Base-by-base conservation (phyloP, 2,329 filamentous ascomycete species). In the Colletotrichum tofieldiae region DNA sequence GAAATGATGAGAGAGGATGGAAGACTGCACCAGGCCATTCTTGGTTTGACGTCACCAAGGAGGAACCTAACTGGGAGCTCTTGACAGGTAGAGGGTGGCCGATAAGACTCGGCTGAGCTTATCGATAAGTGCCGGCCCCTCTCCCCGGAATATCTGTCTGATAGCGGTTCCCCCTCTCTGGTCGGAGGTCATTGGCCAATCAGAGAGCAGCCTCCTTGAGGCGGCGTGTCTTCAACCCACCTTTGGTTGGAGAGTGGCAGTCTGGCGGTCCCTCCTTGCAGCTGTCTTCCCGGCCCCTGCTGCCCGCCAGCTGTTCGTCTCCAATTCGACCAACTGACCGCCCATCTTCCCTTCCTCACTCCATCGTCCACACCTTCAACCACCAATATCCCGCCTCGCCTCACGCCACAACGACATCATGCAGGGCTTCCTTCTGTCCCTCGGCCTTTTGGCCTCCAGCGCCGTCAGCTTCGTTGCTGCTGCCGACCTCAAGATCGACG, bases 401-500 rank as follows among this genome's bases (percentile, higher is more conserved):
- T 35, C 14, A 35, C 52, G 18, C 65, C 58, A 52, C 45, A 62
- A 11, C 67, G 59, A 71, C 76, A 86, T 75, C 43, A 91, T 90
- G 88, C 86, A 87, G 79, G 77, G 81, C 67, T 75, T 87, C 70
- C 75, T 88, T 60, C 74, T 88, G 70, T 83, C 83, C 55, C 78
- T 90, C 47, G 86, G 86, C 74, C 82, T 87, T 60, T 79, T 90
- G 72, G 86, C 87, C 76, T 87, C 87, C 67, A 82, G 86, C 73
- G 86, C 86, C 71, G 79, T 86, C 73, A 83, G 86, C 75, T 81
- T 84, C 73, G 84, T 90, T 74, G 87, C 89, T 71, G 83, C 83
- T n/a, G 82, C 86, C 72, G 89, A 92, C 76, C 90, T 98, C 77
- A 89, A 93, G 83, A 93, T 98, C 81, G 91, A 97, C 76, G 91